Evolutionary conservation across 164 flowering plant genomes (phyloP).

Genomic region (Paratinospora sagittata): DNA sequence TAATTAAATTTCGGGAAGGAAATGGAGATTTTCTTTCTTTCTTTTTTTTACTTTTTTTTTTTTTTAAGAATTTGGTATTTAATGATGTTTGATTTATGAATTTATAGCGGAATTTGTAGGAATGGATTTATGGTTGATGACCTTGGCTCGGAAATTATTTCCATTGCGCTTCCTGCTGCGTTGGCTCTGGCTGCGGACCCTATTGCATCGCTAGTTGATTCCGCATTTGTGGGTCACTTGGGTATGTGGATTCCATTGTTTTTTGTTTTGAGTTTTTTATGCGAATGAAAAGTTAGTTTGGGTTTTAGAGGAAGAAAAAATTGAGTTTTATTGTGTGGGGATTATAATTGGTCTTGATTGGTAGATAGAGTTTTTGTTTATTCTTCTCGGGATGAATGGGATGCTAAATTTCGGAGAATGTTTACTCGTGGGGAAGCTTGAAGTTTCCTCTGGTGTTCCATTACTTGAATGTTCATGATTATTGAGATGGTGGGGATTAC

Average conservation of each 20-base stretch:
- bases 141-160: slow-evolving; percentile 49
- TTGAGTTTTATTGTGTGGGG: neutral
- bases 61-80: neutral
- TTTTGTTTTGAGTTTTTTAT: neutral
- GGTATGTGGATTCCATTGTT: neutral
- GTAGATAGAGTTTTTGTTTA: neutral
- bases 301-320: neutral
- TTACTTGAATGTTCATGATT: neutral
- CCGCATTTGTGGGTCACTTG: slow-evolving; percentile 69
- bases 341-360: neutral
- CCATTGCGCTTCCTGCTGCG: slow-evolving; percentile 79
- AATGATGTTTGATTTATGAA: neutral
- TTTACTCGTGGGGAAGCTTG: neutral
- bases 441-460: neutral
- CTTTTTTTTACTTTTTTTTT: neutral
- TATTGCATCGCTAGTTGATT: slow-evolving; percentile 57
- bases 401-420: too few species aligned
- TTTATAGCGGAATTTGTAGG: slow-evolving; percentile 17
- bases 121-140: slow-evolving; percentile 35
- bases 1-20: neutral
- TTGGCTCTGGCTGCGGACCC: slow-evolving; percentile 90
- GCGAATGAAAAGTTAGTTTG: neutral
- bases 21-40: neutral
- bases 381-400: neutral
- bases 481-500: neutral